Conservation (phyloP, 148 eudicot genomes). For the Rhododendron williamsianum region DNA sequence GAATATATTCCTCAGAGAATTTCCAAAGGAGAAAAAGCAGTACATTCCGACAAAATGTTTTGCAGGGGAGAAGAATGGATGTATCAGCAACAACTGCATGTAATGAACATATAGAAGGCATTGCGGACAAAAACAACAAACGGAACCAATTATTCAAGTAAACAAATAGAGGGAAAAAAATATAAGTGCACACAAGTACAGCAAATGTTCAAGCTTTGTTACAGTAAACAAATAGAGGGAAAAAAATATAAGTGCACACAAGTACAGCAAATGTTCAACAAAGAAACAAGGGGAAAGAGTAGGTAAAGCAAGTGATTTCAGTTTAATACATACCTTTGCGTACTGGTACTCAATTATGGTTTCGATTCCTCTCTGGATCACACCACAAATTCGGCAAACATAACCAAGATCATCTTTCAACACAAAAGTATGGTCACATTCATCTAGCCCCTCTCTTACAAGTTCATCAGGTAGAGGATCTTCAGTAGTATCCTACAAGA, state of each 20-base stretch:
- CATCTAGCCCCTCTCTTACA: slow-evolving; percentile 47
- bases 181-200: neutral
- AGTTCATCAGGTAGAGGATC: slow-evolving; percentile 38
- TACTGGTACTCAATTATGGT: slow-evolving; percentile 80
- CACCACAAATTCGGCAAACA: slow-evolving; percentile 95
- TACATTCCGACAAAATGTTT: neutral
- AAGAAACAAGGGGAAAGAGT: neutral
- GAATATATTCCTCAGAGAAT: neutral
- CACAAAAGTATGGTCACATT: slow-evolving; percentile 81
- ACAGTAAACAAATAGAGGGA: neutral
- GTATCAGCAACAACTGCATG: neutral
- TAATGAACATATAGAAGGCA: neutral
- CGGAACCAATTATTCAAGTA: neutral
- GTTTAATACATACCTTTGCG: slow-evolving; percentile 16
- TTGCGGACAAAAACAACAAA: neutral
- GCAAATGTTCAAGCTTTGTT: neutral
- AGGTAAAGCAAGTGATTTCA: slow-evolving; percentile 1
- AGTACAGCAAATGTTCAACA: neutral
- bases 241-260: neutral
- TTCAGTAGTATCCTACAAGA: slow-evolving; percentile 47
- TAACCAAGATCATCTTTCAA: slow-evolving; percentile 89
- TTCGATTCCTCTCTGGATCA: slow-evolving; percentile 68
- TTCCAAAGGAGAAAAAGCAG: neutral
- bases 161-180: neutral
- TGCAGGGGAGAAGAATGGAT: neutral